Evolutionary conservation across 73 alveolate species (phyloP).

Genomic region (Paramecium octaurelia): DNA sequence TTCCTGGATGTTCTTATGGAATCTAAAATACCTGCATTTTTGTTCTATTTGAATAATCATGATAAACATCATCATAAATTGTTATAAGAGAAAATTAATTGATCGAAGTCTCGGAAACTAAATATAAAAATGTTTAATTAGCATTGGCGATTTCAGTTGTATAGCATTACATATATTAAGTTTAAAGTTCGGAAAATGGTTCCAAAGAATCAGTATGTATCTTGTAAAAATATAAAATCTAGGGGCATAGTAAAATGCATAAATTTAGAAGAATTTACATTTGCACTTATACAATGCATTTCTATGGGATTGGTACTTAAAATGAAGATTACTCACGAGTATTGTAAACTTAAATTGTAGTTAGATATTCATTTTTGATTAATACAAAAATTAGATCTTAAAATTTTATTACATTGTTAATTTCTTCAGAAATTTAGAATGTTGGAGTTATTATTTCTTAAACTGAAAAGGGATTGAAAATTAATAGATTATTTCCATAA

Average conservation of each 20-base stretch:
- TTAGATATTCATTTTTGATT: too few species aligned
- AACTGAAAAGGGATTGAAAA: background rate
- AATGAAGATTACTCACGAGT: background rate
- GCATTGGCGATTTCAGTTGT: background rate
- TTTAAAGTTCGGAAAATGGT: background rate
- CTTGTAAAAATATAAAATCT: background rate
- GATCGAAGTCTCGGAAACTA: background rate
- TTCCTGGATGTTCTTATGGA: too few species aligned
- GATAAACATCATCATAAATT: background rate
- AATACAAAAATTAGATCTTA: background rate
- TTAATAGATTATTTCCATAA: background rate
- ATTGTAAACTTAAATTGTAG: background rate
- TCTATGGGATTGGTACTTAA: background rate
- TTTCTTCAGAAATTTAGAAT: background rate
- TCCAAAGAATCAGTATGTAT: background rate
- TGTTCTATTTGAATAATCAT: background rate
- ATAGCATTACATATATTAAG: background rate
- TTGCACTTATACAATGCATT: background rate
- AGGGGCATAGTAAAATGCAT: background rate
- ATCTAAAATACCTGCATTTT: too few species aligned
- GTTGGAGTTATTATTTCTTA: background rate
- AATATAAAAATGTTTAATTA: background rate
- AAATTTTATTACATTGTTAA: background rate
- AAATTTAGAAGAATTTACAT: background rate
- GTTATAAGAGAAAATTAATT: background rate